Evolutionary conservation across 2,329 filamentous ascomycete genomes (phyloP).

Genomic region (Aspergillus intermedius): DNA sequence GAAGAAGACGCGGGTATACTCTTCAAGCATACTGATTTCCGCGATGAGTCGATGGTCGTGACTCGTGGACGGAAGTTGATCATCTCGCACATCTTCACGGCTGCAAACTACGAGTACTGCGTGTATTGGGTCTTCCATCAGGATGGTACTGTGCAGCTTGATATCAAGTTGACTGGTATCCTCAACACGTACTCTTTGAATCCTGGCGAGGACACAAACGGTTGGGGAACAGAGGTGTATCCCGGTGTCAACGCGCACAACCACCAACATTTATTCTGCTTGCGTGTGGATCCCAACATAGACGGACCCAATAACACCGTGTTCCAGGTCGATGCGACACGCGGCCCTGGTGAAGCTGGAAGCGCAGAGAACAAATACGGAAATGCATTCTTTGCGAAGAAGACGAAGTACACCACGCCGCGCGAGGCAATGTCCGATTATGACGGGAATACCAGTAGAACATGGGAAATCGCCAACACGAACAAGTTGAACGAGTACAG

Average conservation of each 20-base stretch:
- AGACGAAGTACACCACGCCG: conserved; percentile 69
- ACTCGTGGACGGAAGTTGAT: conserved; percentile 81
- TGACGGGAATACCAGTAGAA: conserved; percentile 67
- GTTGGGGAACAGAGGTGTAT: conserved; percentile 89
- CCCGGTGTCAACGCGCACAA: conserved; percentile 91
- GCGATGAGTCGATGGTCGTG: conserved; percentile 79
- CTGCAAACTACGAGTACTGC: conserved; percentile 92
- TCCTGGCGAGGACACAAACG: conserved; percentile 70
- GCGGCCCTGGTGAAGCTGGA: conserved; percentile 66
- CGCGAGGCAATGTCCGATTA: conserved; percentile 69
- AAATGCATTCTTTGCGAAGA: conserved; percentile 81
- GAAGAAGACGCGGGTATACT: conserved; percentile 88
- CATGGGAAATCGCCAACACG: conserved; percentile 87
- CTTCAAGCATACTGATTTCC: conserved; percentile 92
- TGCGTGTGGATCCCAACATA: conserved; percentile 79
- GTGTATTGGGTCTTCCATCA: conserved; percentile 87
- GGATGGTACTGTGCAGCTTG: conserved; percentile 84
- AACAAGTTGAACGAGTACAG: conserved; percentile 79
- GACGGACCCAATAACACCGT: conserved; percentile 81
- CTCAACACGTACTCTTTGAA: conserved; percentile 84
- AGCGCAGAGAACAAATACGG: conserved; percentile 79
- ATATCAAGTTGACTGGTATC: conserved; percentile 87
- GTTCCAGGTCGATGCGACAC: conserved; percentile 71
- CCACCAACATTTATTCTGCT: conserved; percentile 90
- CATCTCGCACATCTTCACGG: conserved; percentile 87